Base-by-base conservation (phyloP, 768 basidiomycete genomes). In the Podaxis carcinomalis region DNA sequence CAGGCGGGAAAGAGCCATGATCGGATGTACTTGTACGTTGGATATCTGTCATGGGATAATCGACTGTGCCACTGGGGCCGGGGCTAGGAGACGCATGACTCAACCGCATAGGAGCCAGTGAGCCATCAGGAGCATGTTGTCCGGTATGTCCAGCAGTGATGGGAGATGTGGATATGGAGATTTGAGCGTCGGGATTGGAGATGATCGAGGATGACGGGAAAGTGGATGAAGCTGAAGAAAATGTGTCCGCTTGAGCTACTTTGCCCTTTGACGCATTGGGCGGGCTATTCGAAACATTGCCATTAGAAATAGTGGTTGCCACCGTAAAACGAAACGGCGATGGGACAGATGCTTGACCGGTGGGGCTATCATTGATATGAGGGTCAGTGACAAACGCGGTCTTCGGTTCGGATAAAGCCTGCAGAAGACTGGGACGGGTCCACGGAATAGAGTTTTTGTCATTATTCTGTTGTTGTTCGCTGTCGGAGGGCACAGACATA, bases 401-500 rank as follows among this genome's bases (percentile, higher is more conserved):
- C 9, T 36, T 44, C 28, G 51, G 27, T 47, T 53, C 59, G n/a
- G 13, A 16, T 42, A 60, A 35, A 51, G 50, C 37, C 2, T 59
- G 51, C 19, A n/a, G 46, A 5, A 60, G 14, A 11, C 39, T 44
- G 23, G 59, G 51, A 1, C 51, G 37, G 2, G 39, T 44, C 16
- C 51, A 40, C 13, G 51, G 51, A 13, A 36, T 9, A 13, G 11
- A 14, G 28, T 19, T 27, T 10, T 19, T 16, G 16, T 21, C 59
- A 6, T 36, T 23, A 21, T 21, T 25, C 27, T 21, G 42, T 4
- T 40, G 11, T 13, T 21, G 42, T 11, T 46, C 51, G n/a, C 7
- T 46, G 5, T 60, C 59, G 6, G 59, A 32, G 16, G 59, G 35
- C 25, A 47, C 37, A 25, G 59, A 60, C 40, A 42, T 53, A n/a